Evolutionary conservation across 345 rosid genomes (phyloP), one percentile per base, ranked within the genome.

Genomic region (Eucalyptus regnans): DNA sequence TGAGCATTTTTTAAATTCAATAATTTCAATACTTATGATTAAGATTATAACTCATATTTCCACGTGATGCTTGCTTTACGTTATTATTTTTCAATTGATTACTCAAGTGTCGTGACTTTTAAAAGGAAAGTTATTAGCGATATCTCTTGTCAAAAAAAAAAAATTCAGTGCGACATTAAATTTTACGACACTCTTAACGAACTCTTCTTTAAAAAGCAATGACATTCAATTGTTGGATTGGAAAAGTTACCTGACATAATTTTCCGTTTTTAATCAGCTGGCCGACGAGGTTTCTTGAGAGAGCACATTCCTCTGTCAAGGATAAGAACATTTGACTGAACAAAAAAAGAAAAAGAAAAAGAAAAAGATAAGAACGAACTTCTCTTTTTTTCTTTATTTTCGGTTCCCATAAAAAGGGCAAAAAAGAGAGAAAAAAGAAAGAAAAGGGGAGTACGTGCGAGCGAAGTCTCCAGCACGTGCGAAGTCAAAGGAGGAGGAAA

Each of bases 111-210:
- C 6, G 8, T 9, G 41, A 68, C 2, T 31, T 16, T 31, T 1
- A 0, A 4, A 66, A 31, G 31, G 5, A 17, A 10, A 16, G 4
- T 1, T 6, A 33, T 33, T 0, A 0, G 0, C 0, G 9, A 68
- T 33, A 4, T 68, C 2, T 33, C 7, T 31, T 33, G 0, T 6
- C 0, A 4, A 8, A 68, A 14, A 13, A 50, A 13, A 68, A 5
- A 66, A 66, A 7, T 8, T 1, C 0, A 17, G 0, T 10, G 0
- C 2, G 3, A 1, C 7, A 3, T 68, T 17, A 9, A 33, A 71
- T 33, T 37, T 68, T 17, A 17, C 8, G 0, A 20, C 44, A 33
- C 13, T 71, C 13, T 71, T 71, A 71, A 17, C 20, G 0, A 8
- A 16, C 2, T 33, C 23, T 3, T 16, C 1, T 68, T 68, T 33